Conservation (phyloP, 2,329 filamentous ascomycete species). For the Cladosporium cucumerinum region DNA sequence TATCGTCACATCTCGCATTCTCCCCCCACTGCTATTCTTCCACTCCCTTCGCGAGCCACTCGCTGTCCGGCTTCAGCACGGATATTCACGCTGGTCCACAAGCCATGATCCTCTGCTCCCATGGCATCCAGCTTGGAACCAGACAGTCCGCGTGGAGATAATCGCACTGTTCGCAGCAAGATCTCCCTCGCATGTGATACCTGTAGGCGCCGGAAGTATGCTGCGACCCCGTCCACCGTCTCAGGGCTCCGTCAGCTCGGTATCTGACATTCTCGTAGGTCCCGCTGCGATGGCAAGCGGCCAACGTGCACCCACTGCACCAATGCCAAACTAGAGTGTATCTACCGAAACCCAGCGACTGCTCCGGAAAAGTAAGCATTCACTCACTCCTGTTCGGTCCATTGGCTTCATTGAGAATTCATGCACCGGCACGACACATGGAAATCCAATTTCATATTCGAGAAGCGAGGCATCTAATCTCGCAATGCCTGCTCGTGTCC, state of each 20-base stretch:
- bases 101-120: constrained; percentile 10
- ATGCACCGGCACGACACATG: background rate
- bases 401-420: background rate
- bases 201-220: constrained; percentile 16
- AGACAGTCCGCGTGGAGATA: constrained; percentile 8
- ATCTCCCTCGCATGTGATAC: constrained; percentile 16
- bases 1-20: constrained; percentile 7
- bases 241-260: background rate
- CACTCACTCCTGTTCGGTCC: background rate
- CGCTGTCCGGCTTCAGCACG: constrained; percentile 12
- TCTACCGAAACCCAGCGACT: constrained; percentile 12
- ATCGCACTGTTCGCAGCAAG: constrained; percentile 15
- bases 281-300: constrained; percentile 13
- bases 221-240: background rate
- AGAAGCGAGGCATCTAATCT: background rate
- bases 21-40: constrained; percentile 4
- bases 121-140: constrained; percentile 14
- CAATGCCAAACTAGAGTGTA: constrained; percentile 15
- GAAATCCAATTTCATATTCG: background rate
- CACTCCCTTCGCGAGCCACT: constrained; percentile 4
- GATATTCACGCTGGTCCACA: constrained; percentile 4
- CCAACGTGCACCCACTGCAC: constrained; percentile 17
- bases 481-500: constrained; percentile 3
- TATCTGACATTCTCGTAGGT: constrained; percentile 12
- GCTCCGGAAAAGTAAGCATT: constrained; percentile 10